Conservation (phyloP, 1,284 basidiomycete species). For the Heterobasidion occidentale region DNA sequence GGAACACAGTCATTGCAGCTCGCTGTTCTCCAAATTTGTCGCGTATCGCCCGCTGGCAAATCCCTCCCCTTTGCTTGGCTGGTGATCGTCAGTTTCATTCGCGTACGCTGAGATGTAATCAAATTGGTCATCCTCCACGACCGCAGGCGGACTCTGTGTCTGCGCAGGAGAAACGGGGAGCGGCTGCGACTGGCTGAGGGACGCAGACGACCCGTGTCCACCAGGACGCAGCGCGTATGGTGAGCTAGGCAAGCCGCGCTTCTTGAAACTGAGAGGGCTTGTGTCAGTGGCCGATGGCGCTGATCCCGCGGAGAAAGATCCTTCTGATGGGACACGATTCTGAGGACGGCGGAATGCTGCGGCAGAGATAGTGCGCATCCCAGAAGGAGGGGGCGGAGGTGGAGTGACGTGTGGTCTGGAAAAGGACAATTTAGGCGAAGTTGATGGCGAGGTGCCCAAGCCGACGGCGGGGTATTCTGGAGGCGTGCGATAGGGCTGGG, state of each 20-base stretch:
- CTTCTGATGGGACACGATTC: slow-evolving; percentile 21
- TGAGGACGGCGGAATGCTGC: slow-evolving; percentile 63
- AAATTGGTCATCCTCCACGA: slow-evolving; percentile 38
- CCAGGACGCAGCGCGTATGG: slow-evolving; percentile 25
- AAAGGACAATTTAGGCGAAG: slow-evolving; percentile 17
- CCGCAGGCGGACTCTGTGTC: slow-evolving; percentile 10
- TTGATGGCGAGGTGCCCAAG: slow-evolving; percentile 9
- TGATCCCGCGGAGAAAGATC: not conserved
- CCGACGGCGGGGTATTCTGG: slow-evolving; percentile 27
- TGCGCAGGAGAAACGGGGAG: slow-evolving; percentile 6
- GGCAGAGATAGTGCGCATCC: slow-evolving; percentile 58
- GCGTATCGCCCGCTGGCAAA: not conserved
- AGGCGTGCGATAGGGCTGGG: slow-evolving; percentile 27
- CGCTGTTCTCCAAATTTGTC: not conserved
- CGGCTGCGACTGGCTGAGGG: not conserved
- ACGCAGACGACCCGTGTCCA: not conserved
- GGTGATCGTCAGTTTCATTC: not conserved
- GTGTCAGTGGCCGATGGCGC: slow-evolving; percentile 25
- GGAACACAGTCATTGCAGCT: not conserved
- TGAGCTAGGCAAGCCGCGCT: slow-evolving; percentile 32
- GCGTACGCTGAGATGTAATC: slow-evolving; percentile 51
- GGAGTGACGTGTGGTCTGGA: slow-evolving; percentile 17
- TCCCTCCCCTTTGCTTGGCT: not conserved
- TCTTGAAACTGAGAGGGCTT: slow-evolving; percentile 42
- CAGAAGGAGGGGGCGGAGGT: slow-evolving; percentile 17